Evolutionary conservation across 1,139 yeast species (phyloP).

Genomic region (Magnusiomyces tetraspermus): DNA sequence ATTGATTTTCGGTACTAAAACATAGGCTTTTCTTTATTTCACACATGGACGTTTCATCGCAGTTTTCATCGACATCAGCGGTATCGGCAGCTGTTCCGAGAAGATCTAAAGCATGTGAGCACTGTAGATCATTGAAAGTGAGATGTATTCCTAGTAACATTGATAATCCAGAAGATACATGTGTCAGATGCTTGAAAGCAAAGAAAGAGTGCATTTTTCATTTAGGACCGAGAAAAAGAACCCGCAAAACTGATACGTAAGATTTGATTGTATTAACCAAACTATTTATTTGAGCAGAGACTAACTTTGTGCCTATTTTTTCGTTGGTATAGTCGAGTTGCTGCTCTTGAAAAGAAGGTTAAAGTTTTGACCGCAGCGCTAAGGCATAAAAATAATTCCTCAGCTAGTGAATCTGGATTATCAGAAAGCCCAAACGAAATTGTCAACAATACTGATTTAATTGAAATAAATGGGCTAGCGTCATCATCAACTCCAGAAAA

Average conservation of each 20-base stretch:
- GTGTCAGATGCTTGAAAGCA: slow-evolving; percentile 62
- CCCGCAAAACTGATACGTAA: slow-evolving; percentile 30
- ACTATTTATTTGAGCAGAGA: no score
- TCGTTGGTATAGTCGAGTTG: slow-evolving; percentile 24
- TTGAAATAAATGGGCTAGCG: no score
- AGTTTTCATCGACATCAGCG: no score
- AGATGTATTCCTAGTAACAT: slow-evolving; percentile 69
- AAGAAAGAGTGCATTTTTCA: slow-evolving; percentile 61
- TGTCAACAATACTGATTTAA: no score
- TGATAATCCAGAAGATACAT: slow-evolving; percentile 50
- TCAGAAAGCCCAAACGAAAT: no score
- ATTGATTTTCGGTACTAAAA: no score
- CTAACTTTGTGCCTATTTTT: no score
- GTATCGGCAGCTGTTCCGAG: no score
- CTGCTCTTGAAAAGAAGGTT: slow-evolving; percentile 31
- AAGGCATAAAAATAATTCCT: slow-evolving; percentile 12
- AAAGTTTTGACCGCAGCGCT: slow-evolving; percentile 27
- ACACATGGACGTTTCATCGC: no score
- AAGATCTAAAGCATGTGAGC: slow-evolving; percentile 64
- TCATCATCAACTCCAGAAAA: no score
- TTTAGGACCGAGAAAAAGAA: slow-evolving; percentile 48
- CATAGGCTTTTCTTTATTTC: no score
- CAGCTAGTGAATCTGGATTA: not conserved
- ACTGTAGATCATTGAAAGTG: slow-evolving; percentile 73
- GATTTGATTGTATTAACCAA: no score